These are phyloP conservation scores for Pseudogymnoascus sp. DNA, from an alignment of 2,329 filamentous ascomycete genomes.

Conservation along the genomic window DNA sequence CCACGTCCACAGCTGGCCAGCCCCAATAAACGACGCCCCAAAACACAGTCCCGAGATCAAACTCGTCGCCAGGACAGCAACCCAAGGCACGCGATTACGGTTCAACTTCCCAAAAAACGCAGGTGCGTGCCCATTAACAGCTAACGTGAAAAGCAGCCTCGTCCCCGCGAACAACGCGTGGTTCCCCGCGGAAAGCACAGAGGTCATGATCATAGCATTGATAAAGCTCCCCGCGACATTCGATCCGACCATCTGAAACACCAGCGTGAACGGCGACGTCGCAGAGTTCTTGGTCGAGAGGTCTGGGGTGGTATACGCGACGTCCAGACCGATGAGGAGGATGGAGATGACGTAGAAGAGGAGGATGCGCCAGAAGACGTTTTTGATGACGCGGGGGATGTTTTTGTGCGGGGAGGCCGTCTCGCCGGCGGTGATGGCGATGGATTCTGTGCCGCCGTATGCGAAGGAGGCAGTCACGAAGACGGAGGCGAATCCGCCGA, in stretches of 20 bases:
- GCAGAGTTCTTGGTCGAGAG: constrained; percentile 37
- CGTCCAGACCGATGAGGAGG: constrained; percentile 50
- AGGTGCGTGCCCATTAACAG: constrained; percentile 50
- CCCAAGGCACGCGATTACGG: constrained; percentile 44
- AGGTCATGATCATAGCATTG: constrained; percentile 55
- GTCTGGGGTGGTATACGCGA: constrained; percentile 41
- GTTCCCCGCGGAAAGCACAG: constrained; percentile 51
- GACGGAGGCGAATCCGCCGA: constrained; percentile 59
- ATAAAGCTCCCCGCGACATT: constrained; percentile 49
- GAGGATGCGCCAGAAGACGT: constrained; percentile 54
- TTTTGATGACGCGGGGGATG: constrained; percentile 56
- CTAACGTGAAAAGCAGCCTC: constrained; percentile 49
- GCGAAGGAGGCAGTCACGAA: constrained; percentile 57
- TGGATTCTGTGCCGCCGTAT: constrained; percentile 55
- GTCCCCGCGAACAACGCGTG: constrained; percentile 51
- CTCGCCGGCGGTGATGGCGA: constrained; percentile 60
- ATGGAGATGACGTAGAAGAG: constrained; percentile 44
- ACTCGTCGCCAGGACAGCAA: constrained; percentile 48
- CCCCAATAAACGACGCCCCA: constrained; percentile 57
- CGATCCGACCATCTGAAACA: constrained; percentile 52
- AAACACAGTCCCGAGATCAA: constrained; percentile 53
- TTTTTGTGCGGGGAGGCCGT: constrained; percentile 55
- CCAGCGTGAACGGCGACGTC: constrained; percentile 52
- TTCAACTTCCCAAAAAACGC: constrained; percentile 44
- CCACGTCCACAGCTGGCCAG: constrained; percentile 60